phyloP scores from a whole-genome alignment of 352 stramenopile genomes.

The Phytophthora sp. region DNA sequence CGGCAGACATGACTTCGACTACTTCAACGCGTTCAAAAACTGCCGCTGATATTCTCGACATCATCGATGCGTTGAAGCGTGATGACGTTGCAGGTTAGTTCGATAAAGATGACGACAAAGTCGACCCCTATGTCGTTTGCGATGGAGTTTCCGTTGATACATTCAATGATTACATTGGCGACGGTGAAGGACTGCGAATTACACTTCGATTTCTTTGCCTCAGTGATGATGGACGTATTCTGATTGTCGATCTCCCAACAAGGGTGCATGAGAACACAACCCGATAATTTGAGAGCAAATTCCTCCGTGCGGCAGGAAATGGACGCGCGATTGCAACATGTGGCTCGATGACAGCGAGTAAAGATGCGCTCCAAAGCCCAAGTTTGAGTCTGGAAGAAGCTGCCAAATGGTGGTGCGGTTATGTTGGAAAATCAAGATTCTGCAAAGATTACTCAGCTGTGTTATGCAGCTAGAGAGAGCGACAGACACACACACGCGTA shows the following conservation, averaged over 20 bases:
- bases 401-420: too few relatives aligned
- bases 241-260: slow-evolving; percentile 3
- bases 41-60: background rate
- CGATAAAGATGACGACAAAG: background rate
- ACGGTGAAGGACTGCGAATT: slow-evolving; percentile 4
- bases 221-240: background rate
- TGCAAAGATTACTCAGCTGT: too few relatives aligned
- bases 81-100: background rate
- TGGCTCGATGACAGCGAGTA: slow-evolving; percentile 1
- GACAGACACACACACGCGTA: too few relatives aligned
- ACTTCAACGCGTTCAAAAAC: background rate
- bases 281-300: background rate
- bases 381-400: too few relatives aligned
- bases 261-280: slow-evolving; percentile 1
- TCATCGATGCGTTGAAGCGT: background rate
- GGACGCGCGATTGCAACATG: background rate
- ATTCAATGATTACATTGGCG: slow-evolving; percentile 4
- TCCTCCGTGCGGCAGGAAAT: background rate
- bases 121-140: slow-evolving; percentile 9
- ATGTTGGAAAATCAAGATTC: too few relatives aligned
- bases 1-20: background rate
- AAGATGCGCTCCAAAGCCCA: background rate
- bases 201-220: background rate
- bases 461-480: too few relatives aligned
- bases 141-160: slow-evolving; percentile 2